Base-by-base conservation (phyloP, 2,329 filamentous ascomycete species). In the Xylariaceae sp. region DNA sequence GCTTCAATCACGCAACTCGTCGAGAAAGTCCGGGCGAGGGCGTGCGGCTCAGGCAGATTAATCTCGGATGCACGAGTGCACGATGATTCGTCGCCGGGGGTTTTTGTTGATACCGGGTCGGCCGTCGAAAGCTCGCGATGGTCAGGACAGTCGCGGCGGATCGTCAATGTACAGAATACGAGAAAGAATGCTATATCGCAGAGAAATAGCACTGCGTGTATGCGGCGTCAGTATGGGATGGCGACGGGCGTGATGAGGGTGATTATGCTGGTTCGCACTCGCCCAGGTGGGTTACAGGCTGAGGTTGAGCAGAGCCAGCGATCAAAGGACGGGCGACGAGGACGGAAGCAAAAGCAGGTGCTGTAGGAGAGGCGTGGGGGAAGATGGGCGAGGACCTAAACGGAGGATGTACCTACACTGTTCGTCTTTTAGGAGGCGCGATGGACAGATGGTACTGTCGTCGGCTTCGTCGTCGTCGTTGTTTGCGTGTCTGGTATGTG, bases 11-110 rank as follows among this genome's bases (percentile, higher is more conserved):
- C 49, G 52, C 15, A 55, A 52, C 52, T 53, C 54, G 57, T 54
- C 53, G 52, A 57, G 54, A 51, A 56, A 52, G 54, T 49, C 57
- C 54, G 55, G 53, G 55, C 49, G 54, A 50, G 47, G 41, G 56
- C 54, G 55, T 51, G 52, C 47, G 52, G 39, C 38, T 32, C 53
- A 58, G 51, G 53, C 55, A 54, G 40, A 42, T 45, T 51, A 45
- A 49, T 53, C 54, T 59, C 54, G 55, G 51, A 52, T 55, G 50
- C 39, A 52, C 46, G 42, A 51, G 53, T 52, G 46, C 52, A 60
- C 60, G 60, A 55, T 57, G 59, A 58, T 53, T 63, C 61, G 61
- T 62, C 61, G 61, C 61, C 61, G 53, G 47, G 52, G 61, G n/a
- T n/a, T 56, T 12, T 56, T 59, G 52, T 55, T 55, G 57, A 48